Conservation (phyloP, 2,329 filamentous ascomycete genomes). For the Penicillium paneum region DNA sequence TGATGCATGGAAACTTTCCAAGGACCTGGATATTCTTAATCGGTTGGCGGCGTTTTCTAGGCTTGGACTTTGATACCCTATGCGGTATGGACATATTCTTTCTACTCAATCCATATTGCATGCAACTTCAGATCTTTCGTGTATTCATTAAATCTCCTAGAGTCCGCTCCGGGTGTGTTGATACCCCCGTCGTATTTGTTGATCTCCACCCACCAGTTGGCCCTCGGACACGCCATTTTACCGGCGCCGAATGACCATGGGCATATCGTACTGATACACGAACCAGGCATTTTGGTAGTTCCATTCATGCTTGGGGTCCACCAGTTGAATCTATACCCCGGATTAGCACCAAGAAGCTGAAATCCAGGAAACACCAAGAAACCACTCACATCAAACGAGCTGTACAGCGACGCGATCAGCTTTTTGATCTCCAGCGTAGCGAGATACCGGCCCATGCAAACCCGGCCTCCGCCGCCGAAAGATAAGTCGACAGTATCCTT, state of each 20-base stretch:
- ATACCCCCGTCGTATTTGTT: not conserved
- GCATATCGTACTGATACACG: conserved; percentile 56
- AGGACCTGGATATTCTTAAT: conserved; percentile 12
- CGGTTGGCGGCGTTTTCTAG: conserved; percentile 14
- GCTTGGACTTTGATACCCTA: conserved; percentile 22
- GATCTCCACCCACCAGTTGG: too few species aligned
- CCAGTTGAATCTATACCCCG: conserved; percentile 50
- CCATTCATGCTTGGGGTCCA: conserved; percentile 50
- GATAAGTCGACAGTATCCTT: conserved; percentile 38
- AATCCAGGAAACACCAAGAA: not conserved
- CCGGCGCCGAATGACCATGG: conserved; percentile 39
- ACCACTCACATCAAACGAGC: conserved; percentile 18
- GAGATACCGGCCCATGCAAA: conserved; percentile 56
- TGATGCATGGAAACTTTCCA: conserved; percentile 16
- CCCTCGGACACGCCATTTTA: not conserved
- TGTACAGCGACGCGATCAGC: conserved; percentile 51
- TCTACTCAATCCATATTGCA: conserved; percentile 8
- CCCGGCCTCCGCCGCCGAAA: conserved; percentile 54
- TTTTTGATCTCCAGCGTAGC: conserved; percentile 60
- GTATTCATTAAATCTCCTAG: conserved; percentile 6
- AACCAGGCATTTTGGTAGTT: conserved; percentile 59
- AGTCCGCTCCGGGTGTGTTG: not conserved
- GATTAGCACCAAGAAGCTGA: conserved; percentile 22
- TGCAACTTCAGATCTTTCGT: conserved; percentile 9
- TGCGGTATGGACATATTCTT: conserved; percentile 17